phyloP scores from a whole-genome alignment of 441 rosid species.

The Croton setiger region DNA sequence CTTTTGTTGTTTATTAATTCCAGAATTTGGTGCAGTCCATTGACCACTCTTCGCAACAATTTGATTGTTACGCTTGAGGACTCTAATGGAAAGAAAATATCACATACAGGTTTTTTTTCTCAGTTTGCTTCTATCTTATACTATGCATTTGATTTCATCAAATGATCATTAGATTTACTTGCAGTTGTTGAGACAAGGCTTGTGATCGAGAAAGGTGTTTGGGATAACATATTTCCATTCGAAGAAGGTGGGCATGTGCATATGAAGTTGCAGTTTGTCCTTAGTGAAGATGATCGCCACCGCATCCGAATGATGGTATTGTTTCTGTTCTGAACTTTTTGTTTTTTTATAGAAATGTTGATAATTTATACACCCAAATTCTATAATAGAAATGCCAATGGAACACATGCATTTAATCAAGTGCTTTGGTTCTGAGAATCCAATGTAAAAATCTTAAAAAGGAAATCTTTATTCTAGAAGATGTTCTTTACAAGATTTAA shows the following conservation, averaged over 20 bases:
- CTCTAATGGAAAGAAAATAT: slow-evolving; percentile 54
- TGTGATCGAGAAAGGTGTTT: slow-evolving; percentile 71
- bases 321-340: too few species aligned
- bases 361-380: too few species aligned
- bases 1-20: slow-evolving; percentile 11
- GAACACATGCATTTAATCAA: too few species aligned
- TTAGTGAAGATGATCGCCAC: slow-evolving; percentile 73
- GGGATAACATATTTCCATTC: slow-evolving; percentile 63
- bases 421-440: too few species aligned
- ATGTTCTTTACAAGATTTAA: not conserved
- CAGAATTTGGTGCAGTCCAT: slow-evolving; percentile 53
- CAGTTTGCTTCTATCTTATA: not conserved
- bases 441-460: not conserved
- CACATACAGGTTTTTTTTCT: slow-evolving; percentile 43
- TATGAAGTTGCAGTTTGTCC: slow-evolving; percentile 76
- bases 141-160: slow-evolving; percentile 7
- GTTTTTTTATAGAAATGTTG: too few species aligned
- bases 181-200: slow-evolving; percentile 69
- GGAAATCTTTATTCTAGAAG: not conserved
- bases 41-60: slow-evolving; percentile 67
- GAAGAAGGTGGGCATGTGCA: slow-evolving; percentile 72
- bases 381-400: too few species aligned
- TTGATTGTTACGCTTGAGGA: slow-evolving; percentile 58
- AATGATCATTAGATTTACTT: slow-evolving; percentile 21
- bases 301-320: slow-evolving; percentile 64